These are phyloP conservation scores for Zhuliangozyma parablackwelliae DNA, from an alignment of 1,139 yeast genomes.

Conservation along the genomic window DNA sequence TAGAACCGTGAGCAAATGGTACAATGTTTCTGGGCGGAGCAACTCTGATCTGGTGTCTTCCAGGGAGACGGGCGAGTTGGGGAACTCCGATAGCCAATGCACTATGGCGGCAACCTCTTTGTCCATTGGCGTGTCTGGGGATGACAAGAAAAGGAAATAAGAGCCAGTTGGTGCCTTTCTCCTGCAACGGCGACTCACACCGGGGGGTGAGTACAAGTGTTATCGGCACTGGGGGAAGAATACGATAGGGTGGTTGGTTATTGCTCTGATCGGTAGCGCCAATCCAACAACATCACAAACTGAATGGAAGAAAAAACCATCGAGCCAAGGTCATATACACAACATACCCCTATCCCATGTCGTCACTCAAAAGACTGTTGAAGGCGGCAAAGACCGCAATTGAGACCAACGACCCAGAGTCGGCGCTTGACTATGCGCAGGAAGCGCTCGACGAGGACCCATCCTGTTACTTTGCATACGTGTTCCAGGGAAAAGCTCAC, in stretches of 20 bases:
- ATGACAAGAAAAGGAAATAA: too few species aligned
- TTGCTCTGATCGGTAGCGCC: too few species aligned
- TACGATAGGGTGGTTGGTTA: too few species aligned
- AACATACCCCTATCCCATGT: constrained; percentile 10
- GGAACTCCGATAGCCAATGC: constrained; percentile 24
- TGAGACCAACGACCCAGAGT: constrained; percentile 52
- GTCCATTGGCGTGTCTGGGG: too few species aligned
- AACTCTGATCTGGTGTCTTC: constrained; percentile 9
- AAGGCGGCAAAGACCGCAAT: constrained; percentile 61
- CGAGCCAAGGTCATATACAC: too few species aligned
- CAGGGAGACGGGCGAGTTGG: constrained; percentile 14
- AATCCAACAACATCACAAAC: too few species aligned
- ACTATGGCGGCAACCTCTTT: constrained; percentile 11
- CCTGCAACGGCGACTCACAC: too few species aligned
- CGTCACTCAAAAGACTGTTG: constrained; percentile 39
- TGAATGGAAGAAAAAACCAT: too few species aligned
- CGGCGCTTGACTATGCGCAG: constrained; percentile 49
- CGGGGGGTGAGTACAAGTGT: too few species aligned
- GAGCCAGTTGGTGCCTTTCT: too few species aligned
- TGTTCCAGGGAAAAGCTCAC: constrained; percentile 59
- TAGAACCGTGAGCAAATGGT: constrained; percentile 11
- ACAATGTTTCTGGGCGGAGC: constrained; percentile 14
- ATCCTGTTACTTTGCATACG: constrained; percentile 58
- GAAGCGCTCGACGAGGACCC: constrained; percentile 54
- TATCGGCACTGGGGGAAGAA: too few species aligned